Percentiles rank a stretch among this genome's conserved stretches.
Evolutionary conservation across 768 basidiomycete species (phyloP).

Genomic region (Mycena galopus): DNA sequence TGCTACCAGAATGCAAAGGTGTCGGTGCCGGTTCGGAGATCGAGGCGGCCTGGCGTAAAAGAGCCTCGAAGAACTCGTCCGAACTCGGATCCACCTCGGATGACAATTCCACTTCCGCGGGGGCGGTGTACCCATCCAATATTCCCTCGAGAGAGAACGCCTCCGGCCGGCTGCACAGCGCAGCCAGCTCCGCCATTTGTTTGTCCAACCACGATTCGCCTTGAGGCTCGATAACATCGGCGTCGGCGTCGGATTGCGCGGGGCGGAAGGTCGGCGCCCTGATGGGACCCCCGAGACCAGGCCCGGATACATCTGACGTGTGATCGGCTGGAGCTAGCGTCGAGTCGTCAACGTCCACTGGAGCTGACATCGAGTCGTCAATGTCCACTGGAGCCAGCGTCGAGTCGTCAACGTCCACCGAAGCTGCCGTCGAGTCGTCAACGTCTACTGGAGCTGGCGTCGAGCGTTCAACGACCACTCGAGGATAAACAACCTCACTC

Average conservation of each 20-base stretch:
- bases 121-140: neutral
- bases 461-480: neutral
- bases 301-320: neutral
- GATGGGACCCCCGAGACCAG: neutral
- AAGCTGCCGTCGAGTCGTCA: neutral
- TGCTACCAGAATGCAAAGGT: neutral
- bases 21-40: neutral
- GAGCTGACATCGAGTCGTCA: too few species aligned
- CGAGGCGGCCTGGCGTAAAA: too few species aligned
- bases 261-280: neutral
- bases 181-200: neutral
- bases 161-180: neutral
- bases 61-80: too few species aligned
- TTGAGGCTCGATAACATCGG: too few species aligned
- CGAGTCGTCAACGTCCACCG: neutral
- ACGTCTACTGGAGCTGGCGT: too few species aligned
- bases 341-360: neutral
- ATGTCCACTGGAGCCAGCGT: too few species aligned
- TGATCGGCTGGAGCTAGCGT: neutral
- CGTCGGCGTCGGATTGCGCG: neutral
- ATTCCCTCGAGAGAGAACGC: neutral
- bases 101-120: neutral
- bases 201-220: neutral
- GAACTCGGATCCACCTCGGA: too few species aligned
- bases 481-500: neutral